phyloP scores from a whole-genome alignment of 768 basidiomycete genomes.

The Stropharia rugosoannulata region DNA sequence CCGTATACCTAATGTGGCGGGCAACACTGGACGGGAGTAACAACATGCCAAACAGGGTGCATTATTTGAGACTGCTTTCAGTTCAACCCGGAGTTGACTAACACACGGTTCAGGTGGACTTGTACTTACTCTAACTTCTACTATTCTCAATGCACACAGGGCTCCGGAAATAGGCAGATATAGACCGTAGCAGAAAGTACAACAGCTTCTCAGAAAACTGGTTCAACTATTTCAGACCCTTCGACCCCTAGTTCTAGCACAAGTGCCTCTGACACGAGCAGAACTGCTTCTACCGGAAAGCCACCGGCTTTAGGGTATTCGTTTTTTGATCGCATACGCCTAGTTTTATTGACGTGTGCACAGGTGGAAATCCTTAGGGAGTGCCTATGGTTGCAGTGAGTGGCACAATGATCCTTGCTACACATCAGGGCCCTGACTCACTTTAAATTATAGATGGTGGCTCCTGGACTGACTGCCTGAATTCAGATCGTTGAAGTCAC shows the following conservation, averaged over 20 bases:
- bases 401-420: background rate
- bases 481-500: too few species aligned
- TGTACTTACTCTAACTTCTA: conserved; percentile 32
- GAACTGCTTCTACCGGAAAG: conserved; percentile 33
- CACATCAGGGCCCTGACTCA: too few species aligned
- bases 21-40: conserved; percentile 7
- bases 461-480: too few species aligned
- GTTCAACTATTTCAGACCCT: background rate
- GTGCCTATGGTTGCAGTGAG: conserved; percentile 39
- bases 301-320: conserved; percentile 46
- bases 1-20: conserved; percentile 8
- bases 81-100: background rate
- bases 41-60: conserved; percentile 10
- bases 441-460: too few species aligned
- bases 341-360: background rate
- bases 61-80: background rate
- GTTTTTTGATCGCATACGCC: background rate
- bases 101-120: conserved; percentile 23
- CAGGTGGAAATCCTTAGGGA: conserved; percentile 52
- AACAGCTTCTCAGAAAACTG: conserved; percentile 5
- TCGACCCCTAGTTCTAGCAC: background rate
- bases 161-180: too few species aligned
- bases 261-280: background rate
- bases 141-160: conserved; percentile 37
- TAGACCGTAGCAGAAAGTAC: too few species aligned